Conservation (phyloP, 768 basidiomycete genomes). For the Russula sp. region DNA sequence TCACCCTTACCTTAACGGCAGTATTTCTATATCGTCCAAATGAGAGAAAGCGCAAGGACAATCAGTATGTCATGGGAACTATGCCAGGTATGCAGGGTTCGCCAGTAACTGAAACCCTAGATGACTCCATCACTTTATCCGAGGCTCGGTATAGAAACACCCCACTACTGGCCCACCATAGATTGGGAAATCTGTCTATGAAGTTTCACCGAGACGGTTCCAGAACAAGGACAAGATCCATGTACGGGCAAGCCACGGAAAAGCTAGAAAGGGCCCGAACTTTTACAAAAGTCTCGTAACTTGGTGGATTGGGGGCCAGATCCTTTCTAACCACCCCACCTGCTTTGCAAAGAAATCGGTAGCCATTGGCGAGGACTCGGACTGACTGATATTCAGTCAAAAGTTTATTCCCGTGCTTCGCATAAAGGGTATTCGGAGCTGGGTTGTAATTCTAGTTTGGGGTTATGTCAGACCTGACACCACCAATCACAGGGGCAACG, state of each 20-base stretch:
- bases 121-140: background rate
- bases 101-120: background rate
- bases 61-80: background rate
- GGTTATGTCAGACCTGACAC: slow-evolving; percentile 60
- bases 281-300: slow-evolving; percentile 44
- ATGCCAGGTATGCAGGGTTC: background rate
- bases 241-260: slow-evolving; percentile 48
- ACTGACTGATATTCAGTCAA: slow-evolving; percentile 53
- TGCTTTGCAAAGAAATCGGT: slow-evolving; percentile 43
- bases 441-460: slow-evolving; percentile 43
- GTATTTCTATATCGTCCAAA: background rate
- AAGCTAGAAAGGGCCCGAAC: slow-evolving; percentile 37
- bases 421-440: slow-evolving; percentile 48
- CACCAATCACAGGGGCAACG: slow-evolving; percentile 60
- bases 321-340: slow-evolving; percentile 48
- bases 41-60: background rate
- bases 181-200: background rate
- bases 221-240: slow-evolving; percentile 40
- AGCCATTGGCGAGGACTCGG: slow-evolving; percentile 23
- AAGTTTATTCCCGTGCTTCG: slow-evolving; percentile 47
- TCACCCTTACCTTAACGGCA: background rate
- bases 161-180: background rate
- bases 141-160: background rate
- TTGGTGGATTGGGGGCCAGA: slow-evolving; percentile 42
- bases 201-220: slow-evolving; percentile 22